Conservation (phyloP, 371 early-diverging fungal genomes). For the Lichtheimia hyalospora region DNA sequence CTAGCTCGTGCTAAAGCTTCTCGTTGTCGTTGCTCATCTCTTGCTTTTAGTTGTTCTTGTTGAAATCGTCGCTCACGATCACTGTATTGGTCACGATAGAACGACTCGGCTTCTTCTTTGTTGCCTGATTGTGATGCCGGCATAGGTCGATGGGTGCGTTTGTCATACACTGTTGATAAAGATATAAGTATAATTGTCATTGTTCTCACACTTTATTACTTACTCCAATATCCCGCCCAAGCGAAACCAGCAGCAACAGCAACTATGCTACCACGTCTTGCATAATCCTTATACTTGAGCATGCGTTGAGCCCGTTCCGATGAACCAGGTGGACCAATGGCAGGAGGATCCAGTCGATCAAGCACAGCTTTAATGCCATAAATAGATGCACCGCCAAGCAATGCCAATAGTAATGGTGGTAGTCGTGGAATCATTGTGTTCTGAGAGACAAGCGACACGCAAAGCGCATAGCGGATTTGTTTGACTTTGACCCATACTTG, state of each 20-base stretch:
- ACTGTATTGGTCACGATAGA: slow-evolving; percentile 42
- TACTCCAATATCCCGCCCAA: slow-evolving; percentile 36
- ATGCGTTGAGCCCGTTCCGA: slow-evolving; percentile 26
- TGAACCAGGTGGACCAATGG: slow-evolving; percentile 42
- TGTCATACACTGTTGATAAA: slow-evolving; percentile 30
- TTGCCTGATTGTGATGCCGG: slow-evolving; percentile 22
- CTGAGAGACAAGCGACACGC: neutral
- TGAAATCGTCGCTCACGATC: slow-evolving; percentile 28
- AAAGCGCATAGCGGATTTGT: too few species aligned
- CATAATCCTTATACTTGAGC: slow-evolving; percentile 20
- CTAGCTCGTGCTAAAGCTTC: slow-evolving; percentile 15
- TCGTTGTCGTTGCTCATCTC: slow-evolving; percentile 13
- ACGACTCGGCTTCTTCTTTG: slow-evolving; percentile 7
- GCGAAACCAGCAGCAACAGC: slow-evolving; percentile 21
- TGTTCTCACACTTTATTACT: neutral
- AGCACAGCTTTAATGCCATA: slow-evolving; percentile 39
- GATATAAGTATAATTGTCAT: neutral
- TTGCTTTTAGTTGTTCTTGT: slow-evolving; percentile 15
- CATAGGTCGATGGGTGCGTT: slow-evolving; percentile 25
- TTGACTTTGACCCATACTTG: too few species aligned
- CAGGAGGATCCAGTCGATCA: slow-evolving; percentile 35
- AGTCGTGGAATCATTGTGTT: slow-evolving; percentile 42
- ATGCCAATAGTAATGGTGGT: slow-evolving; percentile 40
- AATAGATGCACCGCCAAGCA: slow-evolving; percentile 36
- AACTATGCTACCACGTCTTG: slow-evolving; percentile 23